Evolutionary conservation across 345 rosid species (phyloP).

Genomic region (Turritis glabra): DNA sequence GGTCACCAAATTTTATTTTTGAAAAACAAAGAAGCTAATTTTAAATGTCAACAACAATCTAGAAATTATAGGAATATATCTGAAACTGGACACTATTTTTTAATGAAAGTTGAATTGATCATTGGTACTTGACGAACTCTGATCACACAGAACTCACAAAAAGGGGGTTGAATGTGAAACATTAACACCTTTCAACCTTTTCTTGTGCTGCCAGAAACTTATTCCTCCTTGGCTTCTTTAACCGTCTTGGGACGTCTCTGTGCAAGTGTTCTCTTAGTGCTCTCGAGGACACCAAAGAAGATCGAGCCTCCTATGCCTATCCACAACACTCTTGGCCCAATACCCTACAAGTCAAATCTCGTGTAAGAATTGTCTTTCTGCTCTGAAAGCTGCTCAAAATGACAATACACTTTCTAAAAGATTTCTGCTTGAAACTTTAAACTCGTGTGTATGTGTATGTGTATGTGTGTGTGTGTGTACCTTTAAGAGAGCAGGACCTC

Average conservation of each 20-base stretch:
- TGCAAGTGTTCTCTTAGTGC: slow-evolving; percentile 73
- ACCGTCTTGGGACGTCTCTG: slow-evolving; percentile 48
- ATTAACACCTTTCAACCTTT: not conserved
- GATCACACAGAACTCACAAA: slow-evolving; percentile 11
- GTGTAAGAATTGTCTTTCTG: not conserved
- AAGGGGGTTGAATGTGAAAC: slow-evolving; percentile 7
- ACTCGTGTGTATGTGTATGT: not conserved
- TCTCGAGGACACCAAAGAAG: slow-evolving; percentile 84
- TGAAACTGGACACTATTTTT: not conserved
- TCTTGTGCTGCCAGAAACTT: slow-evolving; percentile 1
- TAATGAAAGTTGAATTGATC: slow-evolving; percentile 8
- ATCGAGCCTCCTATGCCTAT: slow-evolving; percentile 92
- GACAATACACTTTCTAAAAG: not conserved
- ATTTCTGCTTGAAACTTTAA: not conserved
- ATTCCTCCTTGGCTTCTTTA: slow-evolving; percentile 39
- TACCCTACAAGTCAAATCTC: slow-evolving; percentile 52
- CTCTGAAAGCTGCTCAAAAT: not conserved
- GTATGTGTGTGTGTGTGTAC: slow-evolving; percentile 41
- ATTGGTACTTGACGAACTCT: slow-evolving; percentile 14
- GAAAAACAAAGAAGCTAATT: not conserved
- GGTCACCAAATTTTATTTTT: not conserved
- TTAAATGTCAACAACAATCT: not conserved
- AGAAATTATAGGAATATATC: not conserved
- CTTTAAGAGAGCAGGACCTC: slow-evolving; percentile 86
- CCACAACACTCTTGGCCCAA: slow-evolving; percentile 88